Conservation (phyloP, 805 yeast genomes). For the Hanseniaspora osmophila region DNA sequence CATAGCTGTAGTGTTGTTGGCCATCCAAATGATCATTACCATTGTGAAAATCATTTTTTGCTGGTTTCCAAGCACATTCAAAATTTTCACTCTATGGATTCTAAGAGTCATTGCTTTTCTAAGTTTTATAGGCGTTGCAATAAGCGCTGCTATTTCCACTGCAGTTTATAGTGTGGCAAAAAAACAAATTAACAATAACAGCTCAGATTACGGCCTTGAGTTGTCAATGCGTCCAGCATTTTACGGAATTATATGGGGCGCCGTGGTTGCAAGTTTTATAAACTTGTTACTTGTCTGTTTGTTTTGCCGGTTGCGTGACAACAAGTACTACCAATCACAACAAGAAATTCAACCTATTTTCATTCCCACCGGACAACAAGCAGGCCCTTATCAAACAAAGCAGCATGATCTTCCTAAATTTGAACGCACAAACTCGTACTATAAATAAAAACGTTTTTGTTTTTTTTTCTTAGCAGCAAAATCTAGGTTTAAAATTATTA, state of each 20-base stretch:
- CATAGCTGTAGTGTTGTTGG: slow-evolving; percentile 32
- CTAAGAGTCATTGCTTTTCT: slow-evolving; percentile 29
- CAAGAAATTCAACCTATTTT: too few relatives aligned
- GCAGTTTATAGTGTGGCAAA: slow-evolving; percentile 41
- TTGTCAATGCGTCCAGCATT: slow-evolving; percentile 37
- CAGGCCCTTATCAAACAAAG: too few relatives aligned
- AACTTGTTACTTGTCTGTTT: slow-evolving; percentile 28
- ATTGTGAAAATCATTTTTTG: slow-evolving; percentile 23
- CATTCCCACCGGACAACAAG: too few relatives aligned
- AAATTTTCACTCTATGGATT: slow-evolving; percentile 34
- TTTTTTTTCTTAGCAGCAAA: too few relatives aligned
- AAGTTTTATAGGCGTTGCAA: slow-evolving; percentile 18
- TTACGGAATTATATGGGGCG: slow-evolving; percentile 53
- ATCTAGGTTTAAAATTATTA: too few relatives aligned
- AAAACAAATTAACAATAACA: slow-evolving; percentile 35
- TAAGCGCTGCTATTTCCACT: slow-evolving; percentile 43
- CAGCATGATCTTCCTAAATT: too few relatives aligned
- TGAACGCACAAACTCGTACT: too few relatives aligned
- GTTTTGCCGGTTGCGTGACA: slow-evolving; percentile 1
- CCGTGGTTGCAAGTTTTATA: slow-evolving; percentile 33
- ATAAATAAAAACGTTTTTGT: too few relatives aligned
- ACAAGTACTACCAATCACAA: too few relatives aligned
- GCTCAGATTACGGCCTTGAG: slow-evolving; percentile 36
- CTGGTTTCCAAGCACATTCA: slow-evolving; percentile 21
- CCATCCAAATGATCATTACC: slow-evolving; percentile 27